These are phyloP conservation scores for Kodamaea hsintzibuensis DNA, from an alignment of 805 yeast species.

Conservation along the genomic window DNA sequence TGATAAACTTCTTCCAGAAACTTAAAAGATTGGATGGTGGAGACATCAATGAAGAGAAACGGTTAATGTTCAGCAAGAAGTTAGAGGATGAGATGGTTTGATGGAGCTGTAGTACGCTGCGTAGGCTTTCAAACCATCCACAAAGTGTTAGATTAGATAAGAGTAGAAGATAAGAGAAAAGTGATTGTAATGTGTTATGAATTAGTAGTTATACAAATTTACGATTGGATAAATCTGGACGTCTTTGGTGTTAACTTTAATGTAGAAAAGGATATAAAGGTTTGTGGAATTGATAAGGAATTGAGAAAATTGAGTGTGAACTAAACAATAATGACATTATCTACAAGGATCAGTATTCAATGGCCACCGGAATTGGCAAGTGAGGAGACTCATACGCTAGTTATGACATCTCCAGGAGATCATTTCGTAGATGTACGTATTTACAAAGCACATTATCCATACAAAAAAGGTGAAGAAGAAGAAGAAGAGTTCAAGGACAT, in stretches of 20 bases:
- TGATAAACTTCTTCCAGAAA: conserved; percentile 33
- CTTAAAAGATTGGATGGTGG: conserved; percentile 41
- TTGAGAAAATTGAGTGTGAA: too few relatives aligned
- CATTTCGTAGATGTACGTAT: conserved; percentile 51
- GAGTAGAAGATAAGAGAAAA: background rate
- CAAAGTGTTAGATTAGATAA: background rate
- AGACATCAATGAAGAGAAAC: conserved; percentile 17
- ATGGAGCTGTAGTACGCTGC: too few relatives aligned
- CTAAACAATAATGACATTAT: conserved; percentile 34
- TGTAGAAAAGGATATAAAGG: background rate
- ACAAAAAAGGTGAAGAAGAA: background rate
- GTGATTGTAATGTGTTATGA: too few relatives aligned
- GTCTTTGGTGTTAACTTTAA: too few relatives aligned
- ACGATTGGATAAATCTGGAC: too few relatives aligned
- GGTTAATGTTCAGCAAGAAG: conserved; percentile 10
- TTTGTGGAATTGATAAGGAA: too few relatives aligned
- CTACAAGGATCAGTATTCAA: conserved; percentile 52
- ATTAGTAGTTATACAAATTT: too few relatives aligned
- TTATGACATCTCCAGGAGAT: conserved; percentile 43
- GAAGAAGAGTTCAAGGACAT: conserved; percentile 21
- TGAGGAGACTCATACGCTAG: conserved; percentile 52
- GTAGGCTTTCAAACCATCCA: too few relatives aligned
- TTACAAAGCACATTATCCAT: conserved; percentile 11
- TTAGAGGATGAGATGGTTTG: conserved; percentile 6
- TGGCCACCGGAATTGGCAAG: conserved; percentile 46